phyloP scores from a whole-genome alignment of 495 filamentous ascomycete species.

The Trichodelitschia bisporula region DNA sequence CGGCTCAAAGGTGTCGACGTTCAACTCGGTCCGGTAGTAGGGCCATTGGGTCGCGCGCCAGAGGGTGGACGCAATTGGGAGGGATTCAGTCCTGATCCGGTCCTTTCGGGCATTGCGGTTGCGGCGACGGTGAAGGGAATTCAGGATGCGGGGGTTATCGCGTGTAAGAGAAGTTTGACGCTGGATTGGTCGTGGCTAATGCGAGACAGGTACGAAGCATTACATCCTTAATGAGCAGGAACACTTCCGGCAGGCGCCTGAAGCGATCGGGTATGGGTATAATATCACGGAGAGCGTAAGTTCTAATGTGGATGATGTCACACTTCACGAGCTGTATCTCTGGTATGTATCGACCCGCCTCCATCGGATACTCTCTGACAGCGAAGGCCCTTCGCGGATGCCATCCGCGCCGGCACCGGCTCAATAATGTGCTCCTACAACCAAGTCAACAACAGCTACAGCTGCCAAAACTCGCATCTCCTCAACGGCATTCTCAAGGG shows the following conservation, averaged over 20 bases:
- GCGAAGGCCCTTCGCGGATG: slow-evolving; percentile 39
- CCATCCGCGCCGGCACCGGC: slow-evolving; percentile 17
- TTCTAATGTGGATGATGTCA: slow-evolving; percentile 77
- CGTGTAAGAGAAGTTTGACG: no score
- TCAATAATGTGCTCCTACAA: slow-evolving; percentile 77
- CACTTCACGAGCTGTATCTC: slow-evolving; percentile 84
- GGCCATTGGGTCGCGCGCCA: slow-evolving; percentile 27
- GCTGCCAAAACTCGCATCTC: slow-evolving; percentile 43
- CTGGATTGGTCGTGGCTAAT: no score
- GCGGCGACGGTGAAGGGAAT: slow-evolving; percentile 17
- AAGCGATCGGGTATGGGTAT: slow-evolving; percentile 34
- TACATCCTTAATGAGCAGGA: slow-evolving; percentile 20
- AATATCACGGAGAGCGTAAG: slow-evolving; percentile 40
- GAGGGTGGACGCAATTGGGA: slow-evolving; percentile 79
- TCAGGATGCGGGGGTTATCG: slow-evolving; percentile 18
- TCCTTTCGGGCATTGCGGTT: slow-evolving; percentile 17
- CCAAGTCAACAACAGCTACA: slow-evolving; percentile 52
- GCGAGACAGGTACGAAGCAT: slow-evolving; percentile 19
- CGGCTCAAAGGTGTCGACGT: slow-evolving; percentile 35
- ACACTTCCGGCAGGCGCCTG: slow-evolving; percentile 54
- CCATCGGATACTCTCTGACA: slow-evolving; percentile 11
- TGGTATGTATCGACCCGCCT: slow-evolving; percentile 29
- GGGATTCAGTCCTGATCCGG: slow-evolving; percentile 19
- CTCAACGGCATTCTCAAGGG: slow-evolving; percentile 70
- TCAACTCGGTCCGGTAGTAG: slow-evolving; percentile 71